Evolutionary conservation across 1,139 yeast species (phyloP), one percentile per base, ranked within the genome.

Genomic region (Suhomyces bribrorum): DNA sequence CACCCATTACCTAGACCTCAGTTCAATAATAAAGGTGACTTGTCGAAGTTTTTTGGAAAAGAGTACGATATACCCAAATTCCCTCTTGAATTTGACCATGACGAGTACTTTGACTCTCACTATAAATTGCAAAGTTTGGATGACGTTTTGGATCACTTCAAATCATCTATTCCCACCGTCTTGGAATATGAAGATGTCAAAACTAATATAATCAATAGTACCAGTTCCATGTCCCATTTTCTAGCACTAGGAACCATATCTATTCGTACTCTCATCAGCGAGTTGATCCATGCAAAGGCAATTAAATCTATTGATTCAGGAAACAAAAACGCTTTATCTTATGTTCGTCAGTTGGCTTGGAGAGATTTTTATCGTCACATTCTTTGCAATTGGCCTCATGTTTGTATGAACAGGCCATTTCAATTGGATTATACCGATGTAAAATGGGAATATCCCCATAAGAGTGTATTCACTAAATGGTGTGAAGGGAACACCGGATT

Each of bases 321-420:
- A 24, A 57, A 62, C 37, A 43, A 50, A 2, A 69, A 75, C 9
- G 51, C 29, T 22, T 31, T 35, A 20, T 39, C 46, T n/a, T 48
- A 46, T 23, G 37, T 76, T 12, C 64, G 81, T 27, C 80, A 78
- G 52, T 61, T 78, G 6, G 79, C 81, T 1, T 78, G 81, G 77
- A 64, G 83, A 45, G 83, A 78, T 49, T 77, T 76, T 42, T 78
- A 78, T 50, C 64, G 70, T 28, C 80, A 77, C 44, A 63, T 75
- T 24, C 43, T 74, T 30, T 62, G 68, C 38, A 60, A 67, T 40
- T 73, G 77, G 72, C 83, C 83, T 4, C 74, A 67, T 46, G 54
- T 74, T 5, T 66, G 71, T 40, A 77, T 77, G 79, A 64, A 61
- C 48, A 52, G 66, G 36, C 82, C 82, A 1, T 71, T 71, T 49